phyloP scores from a whole-genome alignment of 495 filamentous ascomycete genomes.

The Pseudevernia furfuracea region DNA sequence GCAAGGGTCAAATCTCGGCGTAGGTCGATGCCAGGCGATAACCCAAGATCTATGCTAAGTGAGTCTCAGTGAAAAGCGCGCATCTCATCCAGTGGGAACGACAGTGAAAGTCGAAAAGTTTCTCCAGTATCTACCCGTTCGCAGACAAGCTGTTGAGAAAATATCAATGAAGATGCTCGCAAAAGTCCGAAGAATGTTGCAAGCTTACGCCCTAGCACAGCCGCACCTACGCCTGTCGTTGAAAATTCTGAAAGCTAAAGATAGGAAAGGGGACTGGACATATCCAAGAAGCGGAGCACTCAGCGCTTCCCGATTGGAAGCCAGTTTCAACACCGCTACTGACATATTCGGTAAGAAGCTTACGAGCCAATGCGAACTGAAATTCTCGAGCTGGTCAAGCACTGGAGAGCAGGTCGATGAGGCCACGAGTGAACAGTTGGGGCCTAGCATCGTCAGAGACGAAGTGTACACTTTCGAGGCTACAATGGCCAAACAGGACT shows the following conservation, averaged over 20 bases:
- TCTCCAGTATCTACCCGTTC: constrained; percentile 65
- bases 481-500: constrained; percentile 6
- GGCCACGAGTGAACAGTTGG: neutral
- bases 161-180: constrained; percentile 51
- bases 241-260: constrained; percentile 57
- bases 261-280: constrained; percentile 56
- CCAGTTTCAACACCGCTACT: constrained; percentile 57
- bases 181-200: constrained; percentile 59
- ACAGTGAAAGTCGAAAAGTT: constrained; percentile 62
- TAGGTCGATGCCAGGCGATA: constrained; percentile 23
- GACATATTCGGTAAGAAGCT: constrained; percentile 64
- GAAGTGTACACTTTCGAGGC: constrained; percentile 26
- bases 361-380: constrained; percentile 45
- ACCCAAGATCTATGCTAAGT: neutral
- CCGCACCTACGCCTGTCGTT: constrained; percentile 57
- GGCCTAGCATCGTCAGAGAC: constrained; percentile 45
- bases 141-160: constrained; percentile 58
- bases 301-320: constrained; percentile 26
- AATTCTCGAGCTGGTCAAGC: constrained; percentile 27
- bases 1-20: constrained; percentile 44
- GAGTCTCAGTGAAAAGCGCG: constrained; percentile 34
- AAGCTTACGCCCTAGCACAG: constrained; percentile 68
- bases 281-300: constrained; percentile 48
- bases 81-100: constrained; percentile 68
- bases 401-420: constrained; percentile 14